phyloP scores from a whole-genome alignment of 352 stramenopile genomes.

The Pythium dissimile region DNA sequence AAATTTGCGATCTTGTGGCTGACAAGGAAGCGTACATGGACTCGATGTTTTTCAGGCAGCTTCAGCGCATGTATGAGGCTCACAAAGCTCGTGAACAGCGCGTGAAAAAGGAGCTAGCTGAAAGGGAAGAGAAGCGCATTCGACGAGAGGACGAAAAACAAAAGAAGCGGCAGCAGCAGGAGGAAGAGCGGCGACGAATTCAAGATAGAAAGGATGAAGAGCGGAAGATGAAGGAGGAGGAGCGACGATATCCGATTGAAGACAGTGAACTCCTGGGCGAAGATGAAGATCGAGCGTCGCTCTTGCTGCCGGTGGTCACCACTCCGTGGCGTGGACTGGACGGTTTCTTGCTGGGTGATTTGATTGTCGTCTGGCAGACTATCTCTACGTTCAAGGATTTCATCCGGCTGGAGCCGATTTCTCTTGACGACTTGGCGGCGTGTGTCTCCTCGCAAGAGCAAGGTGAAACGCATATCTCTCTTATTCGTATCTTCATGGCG shows the following conservation, averaged over 20 bases:
- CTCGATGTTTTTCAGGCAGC: conserved; percentile 85
- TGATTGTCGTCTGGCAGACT: conserved; percentile 79
- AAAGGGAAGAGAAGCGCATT: conserved; percentile 53
- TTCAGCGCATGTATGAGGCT: conserved; percentile 68
- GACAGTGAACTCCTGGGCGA: conserved; percentile 57
- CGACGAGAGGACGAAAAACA: conserved; percentile 23
- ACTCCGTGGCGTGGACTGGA: conserved; percentile 48
- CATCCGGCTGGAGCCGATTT: conserved; percentile 52
- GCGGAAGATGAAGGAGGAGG: conserved; percentile 39
- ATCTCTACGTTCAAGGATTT: conserved; percentile 76
- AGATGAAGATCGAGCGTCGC: conserved; percentile 22
- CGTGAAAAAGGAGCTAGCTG: conserved; percentile 49
- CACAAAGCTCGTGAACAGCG: conserved; percentile 55
- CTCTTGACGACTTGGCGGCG: conserved; percentile 54
- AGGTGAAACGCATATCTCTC: conserved; percentile 38
- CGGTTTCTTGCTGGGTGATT: conserved; percentile 58
- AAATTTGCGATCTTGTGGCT: conserved; percentile 72
- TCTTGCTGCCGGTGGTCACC: conserved; percentile 30
- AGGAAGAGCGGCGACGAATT: conserved; percentile 26
- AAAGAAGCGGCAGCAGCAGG: conserved; percentile 22
- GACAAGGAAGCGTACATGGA: conserved; percentile 75
- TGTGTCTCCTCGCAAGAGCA: conserved; percentile 41
- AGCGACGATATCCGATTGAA: conserved; percentile 68
- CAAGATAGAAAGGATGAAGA: conserved; percentile 60
- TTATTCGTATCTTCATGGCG: conserved; percentile 69